A percentile compares a stretch with the other conserved stretches of the same genome.
Evolutionary conservation across 192 early-diverging fungal species (phyloP).

Genomic region (Allomyces javanicus): DNA sequence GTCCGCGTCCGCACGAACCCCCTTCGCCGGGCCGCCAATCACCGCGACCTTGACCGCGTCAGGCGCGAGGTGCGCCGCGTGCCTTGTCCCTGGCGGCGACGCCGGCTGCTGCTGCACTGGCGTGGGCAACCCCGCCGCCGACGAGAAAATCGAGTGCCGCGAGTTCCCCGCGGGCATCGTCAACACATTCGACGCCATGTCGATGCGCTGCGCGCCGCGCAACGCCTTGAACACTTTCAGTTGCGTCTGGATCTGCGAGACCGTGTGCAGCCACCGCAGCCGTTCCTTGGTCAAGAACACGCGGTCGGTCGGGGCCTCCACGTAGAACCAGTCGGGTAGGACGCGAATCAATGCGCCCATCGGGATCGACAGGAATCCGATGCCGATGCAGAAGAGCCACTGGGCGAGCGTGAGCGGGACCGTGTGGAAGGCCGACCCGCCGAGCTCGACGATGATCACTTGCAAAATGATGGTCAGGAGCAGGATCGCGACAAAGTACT

Average conservation of each 20-base stretch:
- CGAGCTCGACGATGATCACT: conserved; percentile 18
- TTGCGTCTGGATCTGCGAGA: background rate
- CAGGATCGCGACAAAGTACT: conserved; percentile 14
- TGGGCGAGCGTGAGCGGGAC: background rate
- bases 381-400: conserved; percentile 1
- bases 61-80: no score
- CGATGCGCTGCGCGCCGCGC: background rate
- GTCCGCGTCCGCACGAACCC: no score
- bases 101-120: no score
- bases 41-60: no score
- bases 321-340: background rate
- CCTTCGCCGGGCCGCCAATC: no score
- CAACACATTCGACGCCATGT: background rate
- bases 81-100: no score
- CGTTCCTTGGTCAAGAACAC: background rate
- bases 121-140: no score
- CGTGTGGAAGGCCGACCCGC: conserved; percentile 10
- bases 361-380: conserved; percentile 4
- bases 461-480: conserved; percentile 10
- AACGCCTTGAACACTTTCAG: background rate
- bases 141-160: no score
- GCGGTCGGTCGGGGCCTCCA: background rate
- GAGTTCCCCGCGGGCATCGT: no score
- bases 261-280: background rate
- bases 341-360: conserved; percentile 4